phyloP scores from a whole-genome alignment of 306 rosid genomes.

The Pterocarpus santalinus region DNA sequence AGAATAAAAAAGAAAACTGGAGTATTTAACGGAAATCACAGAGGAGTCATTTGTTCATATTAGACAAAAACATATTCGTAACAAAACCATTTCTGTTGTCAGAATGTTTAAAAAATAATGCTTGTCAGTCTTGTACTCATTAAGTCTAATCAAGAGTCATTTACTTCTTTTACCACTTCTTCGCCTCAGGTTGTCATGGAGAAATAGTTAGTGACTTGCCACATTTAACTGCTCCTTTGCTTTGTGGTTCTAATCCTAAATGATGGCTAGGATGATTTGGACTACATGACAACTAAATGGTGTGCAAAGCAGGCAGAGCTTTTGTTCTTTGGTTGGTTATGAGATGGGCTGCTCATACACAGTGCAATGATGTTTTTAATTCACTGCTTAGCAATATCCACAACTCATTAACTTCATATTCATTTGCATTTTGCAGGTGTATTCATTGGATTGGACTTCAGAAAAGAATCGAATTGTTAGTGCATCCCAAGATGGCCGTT shows the following conservation, averaged over 20 bases:
- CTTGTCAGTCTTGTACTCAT: neutral
- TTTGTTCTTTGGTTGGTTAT: neutral
- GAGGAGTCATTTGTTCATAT: too few relatives aligned
- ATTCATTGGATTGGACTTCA: slow-evolving; percentile 95
- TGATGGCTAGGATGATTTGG: too few relatives aligned
- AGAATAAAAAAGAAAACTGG: too few relatives aligned
- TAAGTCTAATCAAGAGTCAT: neutral
- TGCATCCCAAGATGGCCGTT: slow-evolving; percentile 95
- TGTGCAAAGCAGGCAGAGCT: neutral
- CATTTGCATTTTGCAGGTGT: slow-evolving; percentile 67
- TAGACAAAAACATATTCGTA: too few relatives aligned
- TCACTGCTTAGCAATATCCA: neutral
- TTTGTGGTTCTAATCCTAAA: too few relatives aligned
- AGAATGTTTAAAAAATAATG: neutral
- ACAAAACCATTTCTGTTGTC: neutral
- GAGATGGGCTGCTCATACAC: neutral
- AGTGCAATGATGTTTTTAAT: neutral
- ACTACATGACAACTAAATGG: too few relatives aligned
- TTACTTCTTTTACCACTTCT: slow-evolving; percentile 14
- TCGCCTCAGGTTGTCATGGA: neutral
- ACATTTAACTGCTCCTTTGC: too few relatives aligned
- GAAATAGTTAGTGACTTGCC: too few relatives aligned
- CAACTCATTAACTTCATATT: neutral
- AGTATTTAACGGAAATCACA: too few relatives aligned
- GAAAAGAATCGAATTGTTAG: slow-evolving; percentile 95